Evolutionary conservation across 192 early-diverging fungal genomes (phyloP).

Genomic region (Backusella sp.): DNA sequence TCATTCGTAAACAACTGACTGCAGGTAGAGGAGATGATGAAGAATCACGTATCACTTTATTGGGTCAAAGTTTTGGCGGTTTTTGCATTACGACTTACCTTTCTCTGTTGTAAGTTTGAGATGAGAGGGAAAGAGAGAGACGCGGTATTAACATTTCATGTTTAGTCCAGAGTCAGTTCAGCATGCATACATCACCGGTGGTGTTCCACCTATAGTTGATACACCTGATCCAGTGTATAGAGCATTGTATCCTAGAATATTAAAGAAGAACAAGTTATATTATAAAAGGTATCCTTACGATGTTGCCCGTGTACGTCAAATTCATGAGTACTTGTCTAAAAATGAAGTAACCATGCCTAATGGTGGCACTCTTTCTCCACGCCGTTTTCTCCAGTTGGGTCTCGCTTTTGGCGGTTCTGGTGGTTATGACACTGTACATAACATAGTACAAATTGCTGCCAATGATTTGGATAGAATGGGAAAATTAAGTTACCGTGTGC

Average conservation of each 20-base stretch:
- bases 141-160: background rate
- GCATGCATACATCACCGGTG: constrained; percentile 66
- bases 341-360: constrained; percentile 52
- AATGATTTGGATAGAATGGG: constrained; percentile 42
- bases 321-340: constrained; percentile 51
- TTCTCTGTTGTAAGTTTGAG: constrained; percentile 55
- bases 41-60: constrained; percentile 48
- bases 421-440: constrained; percentile 62
- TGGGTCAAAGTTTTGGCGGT: constrained; percentile 72
- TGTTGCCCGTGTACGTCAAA: constrained; percentile 56
- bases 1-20: constrained; percentile 58
- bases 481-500: constrained; percentile 40
- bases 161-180: constrained; percentile 55
- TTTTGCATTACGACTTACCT: constrained; percentile 69
- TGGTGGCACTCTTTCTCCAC: constrained; percentile 59
- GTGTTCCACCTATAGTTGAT: constrained; percentile 66
- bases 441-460: constrained; percentile 46
- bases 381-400: constrained; percentile 69
- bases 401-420: constrained; percentile 60
- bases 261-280: constrained; percentile 59
- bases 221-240: constrained; percentile 60
- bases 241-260: constrained; percentile 57
- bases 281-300: constrained; percentile 66
- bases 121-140: background rate
- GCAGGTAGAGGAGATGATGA: constrained; percentile 27